Evolutionary conservation across 176 grass and related monocot species (phyloP).

Genomic region (Echinochloa phyllopogon): DNA sequence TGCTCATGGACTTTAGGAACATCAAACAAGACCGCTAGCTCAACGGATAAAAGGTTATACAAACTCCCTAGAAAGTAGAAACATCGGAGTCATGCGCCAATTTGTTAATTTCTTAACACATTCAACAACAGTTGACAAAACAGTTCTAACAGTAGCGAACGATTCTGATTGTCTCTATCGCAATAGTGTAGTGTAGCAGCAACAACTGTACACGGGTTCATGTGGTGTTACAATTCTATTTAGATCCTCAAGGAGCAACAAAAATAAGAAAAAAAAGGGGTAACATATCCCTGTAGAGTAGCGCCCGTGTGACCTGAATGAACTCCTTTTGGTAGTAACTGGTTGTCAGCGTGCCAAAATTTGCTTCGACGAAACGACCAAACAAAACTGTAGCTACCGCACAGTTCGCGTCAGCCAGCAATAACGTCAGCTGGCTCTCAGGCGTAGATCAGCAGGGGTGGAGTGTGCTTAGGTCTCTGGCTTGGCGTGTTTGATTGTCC

Average conservation of each 20-base stretch:
- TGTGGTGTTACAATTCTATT: constrained; percentile 34
- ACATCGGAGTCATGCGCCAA: not conserved
- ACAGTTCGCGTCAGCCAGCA: not conserved
- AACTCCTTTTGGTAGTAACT: constrained; percentile 13
- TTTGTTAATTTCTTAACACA: not conserved
- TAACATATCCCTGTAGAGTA: not conserved
- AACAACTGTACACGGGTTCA: constrained; percentile 36
- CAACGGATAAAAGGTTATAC: too few species aligned
- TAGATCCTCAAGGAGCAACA: constrained; percentile 17
- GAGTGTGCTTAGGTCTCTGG: not conserved
- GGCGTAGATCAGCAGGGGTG: constrained; percentile 24
- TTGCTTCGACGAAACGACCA: not conserved
- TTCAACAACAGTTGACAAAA: not conserved
- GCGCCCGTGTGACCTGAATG: constrained; percentile 19
- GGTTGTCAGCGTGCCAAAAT: constrained; percentile 53
- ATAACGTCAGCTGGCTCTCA: not conserved
- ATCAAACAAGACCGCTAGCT: too few species aligned
- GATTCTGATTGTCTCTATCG: not conserved
- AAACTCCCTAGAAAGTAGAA: not conserved
- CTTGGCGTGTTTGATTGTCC: constrained; percentile 25
- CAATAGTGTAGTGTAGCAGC: constrained; percentile 32
- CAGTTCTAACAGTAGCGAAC: not conserved
- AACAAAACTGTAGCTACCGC: constrained; percentile 37
- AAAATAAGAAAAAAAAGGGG: not conserved
- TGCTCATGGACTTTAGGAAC: too few species aligned